These are phyloP conservation scores for Prototheca cutis DNA, from an alignment of 163 green algal species.

Conservation along the genomic window DNA sequence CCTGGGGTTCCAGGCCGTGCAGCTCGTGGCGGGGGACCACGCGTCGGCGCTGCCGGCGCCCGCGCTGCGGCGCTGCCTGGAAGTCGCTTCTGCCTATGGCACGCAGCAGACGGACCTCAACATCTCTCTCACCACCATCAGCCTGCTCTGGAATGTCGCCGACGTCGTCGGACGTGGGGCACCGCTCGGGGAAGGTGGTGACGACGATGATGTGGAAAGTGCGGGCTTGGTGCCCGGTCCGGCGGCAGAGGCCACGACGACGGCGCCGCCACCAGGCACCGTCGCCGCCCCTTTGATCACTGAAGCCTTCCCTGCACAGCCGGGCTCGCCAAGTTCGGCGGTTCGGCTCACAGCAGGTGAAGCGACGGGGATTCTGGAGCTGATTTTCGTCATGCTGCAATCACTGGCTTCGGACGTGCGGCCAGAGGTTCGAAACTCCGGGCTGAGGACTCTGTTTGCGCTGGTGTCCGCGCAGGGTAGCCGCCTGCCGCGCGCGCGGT, in stretches of 20 bases:
- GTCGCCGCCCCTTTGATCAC: no score
- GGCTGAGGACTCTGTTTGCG: constrained; percentile 71
- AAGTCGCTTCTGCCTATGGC: constrained; percentile 38
- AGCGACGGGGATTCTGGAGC: constrained; percentile 42
- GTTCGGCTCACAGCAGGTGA: constrained; percentile 6
- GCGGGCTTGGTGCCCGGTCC: no score
- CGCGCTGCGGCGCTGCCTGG: constrained; percentile 29
- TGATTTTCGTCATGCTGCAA: constrained; percentile 43
- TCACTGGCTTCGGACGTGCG: constrained; percentile 43
- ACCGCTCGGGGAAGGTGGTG: not conserved
- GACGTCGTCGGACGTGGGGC: constrained; percentile 49
- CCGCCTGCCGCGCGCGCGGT: constrained; percentile 36
- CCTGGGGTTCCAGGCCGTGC: constrained; percentile 57
- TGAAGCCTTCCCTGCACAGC: no score
- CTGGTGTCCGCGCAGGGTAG: constrained; percentile 58
- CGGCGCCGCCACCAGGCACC: no score
- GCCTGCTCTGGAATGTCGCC: constrained; percentile 76
- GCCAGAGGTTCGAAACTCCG: constrained; percentile 79
- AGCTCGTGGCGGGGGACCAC: constrained; percentile 54
- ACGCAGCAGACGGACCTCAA: constrained; percentile 65
- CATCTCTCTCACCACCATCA: constrained; percentile 73
- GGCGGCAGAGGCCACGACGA: not conserved
- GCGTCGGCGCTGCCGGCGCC: constrained; percentile 33
- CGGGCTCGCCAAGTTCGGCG: not conserved
- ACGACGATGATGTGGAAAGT: not conserved